Evolutionary conservation across 2,329 filamentous ascomycete species (phyloP).

Genomic region (Cercospora sp.): DNA sequence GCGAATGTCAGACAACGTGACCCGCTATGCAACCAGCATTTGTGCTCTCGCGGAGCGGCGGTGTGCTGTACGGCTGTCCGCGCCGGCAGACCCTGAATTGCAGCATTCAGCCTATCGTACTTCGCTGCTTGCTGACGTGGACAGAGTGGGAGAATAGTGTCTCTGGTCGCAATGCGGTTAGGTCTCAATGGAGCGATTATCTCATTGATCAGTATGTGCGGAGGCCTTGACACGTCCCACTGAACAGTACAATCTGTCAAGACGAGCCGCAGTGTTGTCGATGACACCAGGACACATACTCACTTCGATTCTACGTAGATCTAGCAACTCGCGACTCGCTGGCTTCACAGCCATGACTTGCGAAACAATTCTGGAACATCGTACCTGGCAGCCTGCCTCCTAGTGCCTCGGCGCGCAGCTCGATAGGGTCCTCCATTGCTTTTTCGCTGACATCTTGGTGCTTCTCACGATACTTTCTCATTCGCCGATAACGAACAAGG

Average conservation of each 20-base stretch:
- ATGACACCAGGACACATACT: neutral
- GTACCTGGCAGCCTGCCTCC: slow-evolving; percentile 4
- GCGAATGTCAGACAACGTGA: slow-evolving; percentile 1
- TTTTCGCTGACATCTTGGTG: neutral
- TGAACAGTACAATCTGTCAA: neutral
- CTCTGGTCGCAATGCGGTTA: neutral
- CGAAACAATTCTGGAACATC: slow-evolving; percentile 6
- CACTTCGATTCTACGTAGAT: neutral
- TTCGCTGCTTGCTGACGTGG: neutral
- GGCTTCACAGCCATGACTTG: neutral
- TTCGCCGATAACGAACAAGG: slow-evolving; percentile 8
- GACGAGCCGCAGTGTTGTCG: neutral
- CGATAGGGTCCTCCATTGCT: slow-evolving; percentile 1
- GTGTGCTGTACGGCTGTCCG: slow-evolving; percentile 2
- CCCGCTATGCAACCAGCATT: neutral
- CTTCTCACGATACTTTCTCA: neutral
- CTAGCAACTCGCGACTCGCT: neutral
- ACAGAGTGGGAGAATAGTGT: neutral
- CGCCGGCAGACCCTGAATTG: neutral
- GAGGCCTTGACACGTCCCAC: neutral
- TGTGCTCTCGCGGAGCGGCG: neutral
- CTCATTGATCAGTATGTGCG: neutral
- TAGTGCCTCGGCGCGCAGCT: slow-evolving; percentile 4
- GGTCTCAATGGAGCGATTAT: neutral
- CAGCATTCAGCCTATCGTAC: neutral